Evolutionary conservation across 1,284 basidiomycete genomes (phyloP), one percentile per base, ranked within the genome.

Genomic region (Neonothopanus nambi): DNA sequence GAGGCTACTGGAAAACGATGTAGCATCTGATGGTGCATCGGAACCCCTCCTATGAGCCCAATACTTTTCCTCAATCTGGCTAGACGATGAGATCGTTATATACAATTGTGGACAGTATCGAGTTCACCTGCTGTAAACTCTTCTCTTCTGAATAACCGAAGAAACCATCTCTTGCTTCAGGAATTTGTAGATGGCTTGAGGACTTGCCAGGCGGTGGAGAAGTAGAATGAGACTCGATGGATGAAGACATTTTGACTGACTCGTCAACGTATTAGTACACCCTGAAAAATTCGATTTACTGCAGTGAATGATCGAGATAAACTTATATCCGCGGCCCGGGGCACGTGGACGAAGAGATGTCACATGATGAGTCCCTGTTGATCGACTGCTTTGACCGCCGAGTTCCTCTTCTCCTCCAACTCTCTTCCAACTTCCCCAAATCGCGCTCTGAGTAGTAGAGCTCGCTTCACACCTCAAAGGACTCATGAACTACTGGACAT

Each of bases 81-180:
- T 48, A 39, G 23, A 18, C 21, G 13, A 43, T 41, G 51, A 40
- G 12, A 23, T 47, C 23, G 36, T 38, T 37, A 54, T 53, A 18
- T 51, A 47, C 36, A 24, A 24, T 43, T 33, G 51, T 9, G 20
- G 43, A 7, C 28, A 36, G 23, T 21, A 43, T 15, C 30, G 30
- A 33, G 76, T 82, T 60, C 72, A 90, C 89, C 60, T 88, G 87
- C 60, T 84, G 81, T 40, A 86, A 73, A 40, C 72, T 82, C 63
- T 85, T 88, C 70, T 91, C 89, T 59, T 91, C 88, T 23, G 75
- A 76, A 66, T 91, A 91, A 3, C 84, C 84, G 65, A 87, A 91
- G 68, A 84, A 91, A 0, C 84, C 86, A 63, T 89, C 85, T 57
- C 79, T 76, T 6, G 80, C 67, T 61, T 84, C 76, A 1, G 85